These are phyloP conservation scores for Metschnikowia arizonensis DNA, from an alignment of 805 yeast genomes.

Conservation along the genomic window DNA sequence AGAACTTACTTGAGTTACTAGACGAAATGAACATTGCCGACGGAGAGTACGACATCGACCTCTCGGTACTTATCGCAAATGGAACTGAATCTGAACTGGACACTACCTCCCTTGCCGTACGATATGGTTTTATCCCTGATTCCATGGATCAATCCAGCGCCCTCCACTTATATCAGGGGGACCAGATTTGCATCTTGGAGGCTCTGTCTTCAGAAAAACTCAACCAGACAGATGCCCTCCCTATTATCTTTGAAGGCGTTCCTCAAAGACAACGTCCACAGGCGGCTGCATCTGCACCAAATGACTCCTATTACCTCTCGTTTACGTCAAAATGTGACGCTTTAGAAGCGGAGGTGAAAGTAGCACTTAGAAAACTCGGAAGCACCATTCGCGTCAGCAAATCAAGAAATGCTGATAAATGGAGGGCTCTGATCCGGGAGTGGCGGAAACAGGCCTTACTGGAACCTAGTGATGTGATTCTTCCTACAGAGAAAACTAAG, in stretches of 20 bases:
- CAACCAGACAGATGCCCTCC: constrained; percentile 14
- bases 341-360: background rate
- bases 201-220: constrained; percentile 25
- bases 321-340: constrained; percentile 16
- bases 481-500: background rate
- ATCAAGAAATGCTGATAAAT: constrained; percentile 33
- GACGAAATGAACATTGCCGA: constrained; percentile 31
- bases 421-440: constrained; percentile 20
- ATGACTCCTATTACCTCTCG: constrained; percentile 31
- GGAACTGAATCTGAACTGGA: background rate
- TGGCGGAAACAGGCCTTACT: constrained; percentile 2
- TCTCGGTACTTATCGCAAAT: constrained; percentile 21
- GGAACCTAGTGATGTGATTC: background rate
- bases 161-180: constrained; percentile 32
- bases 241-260: constrained; percentile 38
- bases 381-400: constrained; percentile 35
- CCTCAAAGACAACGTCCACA: constrained; percentile 25
- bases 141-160: constrained; percentile 36
- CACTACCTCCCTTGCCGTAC: constrained; percentile 19
- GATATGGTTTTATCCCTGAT: constrained; percentile 41
- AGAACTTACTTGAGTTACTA: background rate
- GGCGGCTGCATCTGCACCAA: constrained; percentile 13
- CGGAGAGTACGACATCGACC: constrained; percentile 43
- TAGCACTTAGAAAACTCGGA: constrained; percentile 23
- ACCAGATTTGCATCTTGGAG: constrained; percentile 30